Conservation (phyloP, 768 basidiomycete species). For the Calocybe cyanea region DNA sequence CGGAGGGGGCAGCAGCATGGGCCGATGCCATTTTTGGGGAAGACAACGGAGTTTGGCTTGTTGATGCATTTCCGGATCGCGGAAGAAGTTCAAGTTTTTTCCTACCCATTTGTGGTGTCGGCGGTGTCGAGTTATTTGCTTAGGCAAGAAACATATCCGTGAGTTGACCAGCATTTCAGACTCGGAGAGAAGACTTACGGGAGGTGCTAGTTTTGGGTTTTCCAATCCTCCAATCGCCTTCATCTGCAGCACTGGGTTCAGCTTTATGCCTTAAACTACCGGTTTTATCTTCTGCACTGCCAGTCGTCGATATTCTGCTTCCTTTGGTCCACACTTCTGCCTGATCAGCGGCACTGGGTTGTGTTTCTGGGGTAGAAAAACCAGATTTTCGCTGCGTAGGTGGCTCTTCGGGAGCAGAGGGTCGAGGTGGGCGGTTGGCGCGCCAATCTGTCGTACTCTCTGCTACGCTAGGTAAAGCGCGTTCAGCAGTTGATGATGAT, state of each 20-base stretch:
- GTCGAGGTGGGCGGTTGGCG: constrained; percentile 43
- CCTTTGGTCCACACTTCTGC: constrained; percentile 81
- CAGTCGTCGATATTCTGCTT: constrained; percentile 55
- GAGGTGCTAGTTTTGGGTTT: constrained; percentile 52
- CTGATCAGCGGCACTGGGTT: constrained; percentile 57
- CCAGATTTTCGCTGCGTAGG: constrained; percentile 55
- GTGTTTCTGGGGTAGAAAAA: constrained; percentile 42
- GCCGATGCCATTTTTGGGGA: constrained; percentile 68
- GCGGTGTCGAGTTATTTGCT: constrained; percentile 73
- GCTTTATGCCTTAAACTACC: constrained; percentile 46
- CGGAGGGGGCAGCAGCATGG: constrained; percentile 25
- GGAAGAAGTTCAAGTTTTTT: constrained; percentile 86
- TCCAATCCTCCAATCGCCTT: constrained; percentile 68
- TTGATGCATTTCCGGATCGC: constrained; percentile 63
- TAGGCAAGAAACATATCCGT: not conserved
- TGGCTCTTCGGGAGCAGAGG: constrained; percentile 46
- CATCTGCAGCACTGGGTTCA: constrained; percentile 58
- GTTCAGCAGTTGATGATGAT: constrained; percentile 34
- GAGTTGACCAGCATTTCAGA: no score
- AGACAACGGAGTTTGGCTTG: constrained; percentile 69
- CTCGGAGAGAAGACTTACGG: constrained; percentile 41
- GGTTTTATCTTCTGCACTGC: constrained; percentile 38
- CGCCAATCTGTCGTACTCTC: constrained; percentile 73
- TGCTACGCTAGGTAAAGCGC: constrained; percentile 45
- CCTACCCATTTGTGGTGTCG: constrained; percentile 76